Evolutionary conservation across 2,329 filamentous ascomycete species (phyloP).

Genomic region (Aulographum hederae): DNA sequence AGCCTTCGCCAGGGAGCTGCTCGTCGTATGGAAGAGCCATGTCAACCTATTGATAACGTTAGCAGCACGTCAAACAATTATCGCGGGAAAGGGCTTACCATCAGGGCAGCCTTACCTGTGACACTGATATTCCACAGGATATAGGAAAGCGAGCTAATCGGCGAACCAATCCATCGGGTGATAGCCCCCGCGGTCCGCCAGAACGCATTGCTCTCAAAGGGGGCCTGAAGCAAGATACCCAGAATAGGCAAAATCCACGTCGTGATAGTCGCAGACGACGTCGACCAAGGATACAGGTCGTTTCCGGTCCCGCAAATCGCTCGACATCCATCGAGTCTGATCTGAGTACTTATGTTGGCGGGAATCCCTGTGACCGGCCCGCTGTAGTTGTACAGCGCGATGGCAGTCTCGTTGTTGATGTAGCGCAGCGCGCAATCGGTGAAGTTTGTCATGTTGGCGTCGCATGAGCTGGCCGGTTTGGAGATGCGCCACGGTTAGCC

Average conservation of each 20-base stretch:
- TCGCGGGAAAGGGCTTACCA: constrained; percentile 6
- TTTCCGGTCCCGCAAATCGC: constrained; percentile 14
- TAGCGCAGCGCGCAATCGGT: constrained; percentile 3
- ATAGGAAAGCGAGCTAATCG: constrained; percentile 18
- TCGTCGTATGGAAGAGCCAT: constrained; percentile 17
- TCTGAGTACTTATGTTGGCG: constrained; percentile 11
- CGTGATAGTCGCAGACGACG: constrained; percentile 16
- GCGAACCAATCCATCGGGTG: constrained; percentile 18
- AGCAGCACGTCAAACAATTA: background rate
- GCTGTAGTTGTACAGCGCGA: constrained; percentile 5
- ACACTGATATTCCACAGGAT: constrained; percentile 24
- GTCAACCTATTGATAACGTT: constrained; percentile 11
- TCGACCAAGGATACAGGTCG: constrained; percentile 16
- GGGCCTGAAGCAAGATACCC: constrained; percentile 20
- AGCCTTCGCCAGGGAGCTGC: constrained; percentile 10
- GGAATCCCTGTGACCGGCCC: constrained; percentile 8
- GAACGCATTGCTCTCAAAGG: constrained; percentile 21
- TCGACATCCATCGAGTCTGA: constrained; percentile 15
- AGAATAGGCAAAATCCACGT: constrained; percentile 22
- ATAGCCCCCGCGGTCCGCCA: constrained; percentile 18
- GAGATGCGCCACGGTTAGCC: too few relatives aligned
- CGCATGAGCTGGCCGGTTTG: too few relatives aligned
- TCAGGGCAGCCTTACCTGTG: constrained; percentile 18
- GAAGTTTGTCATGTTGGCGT: constrained; percentile 6
- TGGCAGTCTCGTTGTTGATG: background rate